Evolutionary conservation across 2,329 filamentous ascomycete species (phyloP), one percentile per base, ranked within the genome.

Genomic region (Ophidiomyces ophidiicola): DNA sequence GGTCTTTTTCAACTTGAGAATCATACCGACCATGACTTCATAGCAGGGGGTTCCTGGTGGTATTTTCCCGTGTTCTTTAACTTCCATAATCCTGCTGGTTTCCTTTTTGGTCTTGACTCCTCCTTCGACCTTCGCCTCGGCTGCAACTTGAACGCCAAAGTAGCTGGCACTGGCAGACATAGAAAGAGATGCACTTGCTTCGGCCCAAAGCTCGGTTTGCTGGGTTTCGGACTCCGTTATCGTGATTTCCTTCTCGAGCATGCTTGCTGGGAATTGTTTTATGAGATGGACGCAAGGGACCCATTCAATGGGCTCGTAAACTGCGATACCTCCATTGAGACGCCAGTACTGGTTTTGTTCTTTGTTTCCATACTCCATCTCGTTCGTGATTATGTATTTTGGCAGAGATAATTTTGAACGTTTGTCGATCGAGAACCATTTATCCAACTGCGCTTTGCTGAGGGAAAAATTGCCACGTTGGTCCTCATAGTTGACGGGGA

Each of bases 61-160:
- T 8, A 32, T 32, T 32, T 8, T 32, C 8, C 30, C 30, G 30
- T 32, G 30, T 3, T 32, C 30, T 32, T 32, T 32, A 32, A 32
- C 30, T 32, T 32, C 30, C 30, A 32, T 32, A 32, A 32, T 32
- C 30, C 30, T 32, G 30, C 30, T 32, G 30, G 30, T 32, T 32
- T 32, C 30, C 30, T 32, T 32, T 15, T 32, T 32, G 30, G 30
- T 32, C 3, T 32, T 32, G 30, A 32, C 30, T 8, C 30, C 30
- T 32, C 30, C 30, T 32, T 32, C 30, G 30, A 32, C 14, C 14
- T 32, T 32, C 30, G 30, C 30, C 30, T 32, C 30, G 14, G 30
- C 30, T 32, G 30, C 30, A 15, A 32, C 30, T 32, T 32, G 30
- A 8, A 32, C 30, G 3, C 30, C 30, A 15, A 32, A 32, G 30